These are phyloP conservation scores for Pezicula neosporulosa DNA, from an alignment of 2,329 filamentous ascomycete species.

Conservation along the genomic window DNA sequence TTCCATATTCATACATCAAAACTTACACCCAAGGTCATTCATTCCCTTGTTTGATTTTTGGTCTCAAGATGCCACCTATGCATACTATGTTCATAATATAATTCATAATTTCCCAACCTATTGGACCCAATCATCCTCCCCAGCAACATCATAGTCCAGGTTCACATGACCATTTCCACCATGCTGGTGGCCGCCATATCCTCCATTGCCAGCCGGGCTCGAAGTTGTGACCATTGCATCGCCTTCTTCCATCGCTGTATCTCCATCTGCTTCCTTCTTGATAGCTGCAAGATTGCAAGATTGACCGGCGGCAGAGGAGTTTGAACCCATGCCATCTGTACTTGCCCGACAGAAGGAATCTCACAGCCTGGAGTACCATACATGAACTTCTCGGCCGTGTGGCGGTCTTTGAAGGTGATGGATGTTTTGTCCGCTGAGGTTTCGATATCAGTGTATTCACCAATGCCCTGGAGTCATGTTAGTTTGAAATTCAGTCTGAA, in stretches of 20 bases:
- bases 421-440: conserved; percentile 43
- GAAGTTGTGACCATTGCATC: conserved; percentile 24
- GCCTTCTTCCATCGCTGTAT: conserved; percentile 23
- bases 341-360: conserved; percentile 60
- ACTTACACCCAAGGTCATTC: too few species aligned
- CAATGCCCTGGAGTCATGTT: conserved; percentile 46
- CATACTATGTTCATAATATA: too few species aligned
- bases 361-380: conserved; percentile 51
- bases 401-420: conserved; percentile 64
- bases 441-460: conserved; percentile 58
- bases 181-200: conserved; percentile 7
- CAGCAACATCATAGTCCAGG: conserved; percentile 38
- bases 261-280: conserved; percentile 12
- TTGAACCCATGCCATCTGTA: conserved; percentile 64
- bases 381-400: conserved; percentile 68
- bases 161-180: conserved; percentile 19
- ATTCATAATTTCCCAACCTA: too few species aligned
- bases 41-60: too few species aligned
- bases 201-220: conserved; percentile 8
- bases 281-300: conserved; percentile 9
- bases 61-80: too few species aligned
- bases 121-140: conserved; percentile 32
- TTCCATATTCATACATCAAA: too few species aligned
- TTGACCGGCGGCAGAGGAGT: conserved; percentile 23
- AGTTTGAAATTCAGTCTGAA: conserved; percentile 1